phyloP scores from a whole-genome alignment of 352 stramenopile genomes.

The Globisporangium paddicum region DNA sequence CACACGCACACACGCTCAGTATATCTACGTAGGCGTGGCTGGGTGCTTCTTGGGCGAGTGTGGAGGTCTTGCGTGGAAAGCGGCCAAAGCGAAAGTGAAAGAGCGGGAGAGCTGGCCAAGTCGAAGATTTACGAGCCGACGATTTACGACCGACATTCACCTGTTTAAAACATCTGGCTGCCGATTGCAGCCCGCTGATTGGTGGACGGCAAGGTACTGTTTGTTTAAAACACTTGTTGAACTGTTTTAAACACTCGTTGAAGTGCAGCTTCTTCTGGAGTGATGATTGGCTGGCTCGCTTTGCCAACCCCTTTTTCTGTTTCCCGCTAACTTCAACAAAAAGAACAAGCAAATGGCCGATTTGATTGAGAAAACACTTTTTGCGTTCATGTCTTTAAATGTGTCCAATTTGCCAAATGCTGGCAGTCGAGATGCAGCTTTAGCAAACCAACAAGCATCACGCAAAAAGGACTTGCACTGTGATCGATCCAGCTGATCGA shows the following conservation, averaged over 20 bases:
- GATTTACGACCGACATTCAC: background rate
- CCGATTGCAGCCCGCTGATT: background rate
- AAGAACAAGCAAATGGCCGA: slow-evolving; percentile 12
- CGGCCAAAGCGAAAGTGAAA: slow-evolving; percentile 7
- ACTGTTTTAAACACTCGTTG: background rate
- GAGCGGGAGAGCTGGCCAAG: background rate
- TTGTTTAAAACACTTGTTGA: background rate
- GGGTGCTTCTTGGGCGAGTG: background rate
- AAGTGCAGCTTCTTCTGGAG: background rate
- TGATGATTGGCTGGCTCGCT: background rate
- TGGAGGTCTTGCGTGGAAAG: background rate
- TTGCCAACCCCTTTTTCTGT: background rate
- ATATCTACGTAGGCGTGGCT: background rate
- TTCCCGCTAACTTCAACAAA: slow-evolving; percentile 25
- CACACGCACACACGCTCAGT: background rate
- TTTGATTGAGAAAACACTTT: slow-evolving; percentile 16
- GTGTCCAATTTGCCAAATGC: too few relatives aligned
- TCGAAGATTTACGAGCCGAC: background rate
- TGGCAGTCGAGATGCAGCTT: too few relatives aligned
- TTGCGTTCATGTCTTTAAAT: too few relatives aligned
- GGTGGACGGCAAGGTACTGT: background rate
- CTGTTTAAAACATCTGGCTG: background rate
- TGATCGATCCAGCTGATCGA: background rate
- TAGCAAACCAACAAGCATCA: background rate
- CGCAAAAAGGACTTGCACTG: background rate